Evolutionary conservation across 139 green algal species (phyloP).

Genomic region (Chlamydomonas sp.): DNA sequence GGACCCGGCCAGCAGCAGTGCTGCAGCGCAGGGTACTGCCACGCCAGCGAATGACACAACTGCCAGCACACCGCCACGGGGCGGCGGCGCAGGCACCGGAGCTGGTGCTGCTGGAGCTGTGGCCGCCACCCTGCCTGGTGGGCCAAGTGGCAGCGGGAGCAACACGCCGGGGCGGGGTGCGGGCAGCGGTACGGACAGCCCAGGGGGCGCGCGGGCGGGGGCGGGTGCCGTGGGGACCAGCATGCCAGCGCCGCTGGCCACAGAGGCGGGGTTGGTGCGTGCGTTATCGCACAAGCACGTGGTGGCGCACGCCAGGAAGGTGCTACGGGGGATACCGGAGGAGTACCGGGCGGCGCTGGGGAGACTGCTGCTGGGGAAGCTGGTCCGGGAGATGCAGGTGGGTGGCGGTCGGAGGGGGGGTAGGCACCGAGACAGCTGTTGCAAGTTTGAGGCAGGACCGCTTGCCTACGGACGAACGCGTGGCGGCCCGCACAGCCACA

Average conservation of each 20-base stretch:
- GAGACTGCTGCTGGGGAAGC: conserved; percentile 4
- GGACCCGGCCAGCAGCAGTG: no score
- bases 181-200: background rate
- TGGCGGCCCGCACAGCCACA: no score
- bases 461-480: no score
- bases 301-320: background rate
- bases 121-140: background rate
- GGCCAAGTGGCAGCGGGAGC: background rate
- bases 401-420: background rate
- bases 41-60: no score
- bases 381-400: conserved; percentile 17
- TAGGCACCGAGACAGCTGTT: no score
- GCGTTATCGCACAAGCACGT: conserved; percentile 27
- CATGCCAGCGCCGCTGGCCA: conserved; percentile 12
- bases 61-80: no score
- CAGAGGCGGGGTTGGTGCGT: conserved; percentile 3
- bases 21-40: no score
- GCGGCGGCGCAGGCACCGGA: no score
- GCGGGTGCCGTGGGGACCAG: background rate
- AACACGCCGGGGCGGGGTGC: background rate
- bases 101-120: no score
- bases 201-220: background rate
- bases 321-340: conserved; percentile 5
- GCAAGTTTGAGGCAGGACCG: no score
- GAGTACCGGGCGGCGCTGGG: background rate